These are phyloP conservation scores for Dioszegia crocea DNA, from an alignment of 768 basidiomycete genomes.

Conservation along the genomic window DNA sequence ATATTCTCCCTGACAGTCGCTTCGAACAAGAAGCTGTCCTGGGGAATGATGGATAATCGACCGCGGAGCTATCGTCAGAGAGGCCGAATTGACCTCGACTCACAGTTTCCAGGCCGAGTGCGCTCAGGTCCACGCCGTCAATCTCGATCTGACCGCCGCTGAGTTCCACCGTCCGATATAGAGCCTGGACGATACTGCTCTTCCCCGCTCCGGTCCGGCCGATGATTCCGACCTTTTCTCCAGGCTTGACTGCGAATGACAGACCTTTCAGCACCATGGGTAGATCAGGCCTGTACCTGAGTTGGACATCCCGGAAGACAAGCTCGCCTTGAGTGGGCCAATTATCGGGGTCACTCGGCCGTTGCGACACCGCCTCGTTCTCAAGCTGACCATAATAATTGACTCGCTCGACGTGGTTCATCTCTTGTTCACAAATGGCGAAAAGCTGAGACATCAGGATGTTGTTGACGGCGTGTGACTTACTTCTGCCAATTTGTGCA, in stretches of 20 bases:
- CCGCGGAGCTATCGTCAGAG: conserved; percentile 51
- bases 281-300: conserved; percentile 70
- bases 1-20: conserved; percentile 52
- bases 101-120: conserved; percentile 57
- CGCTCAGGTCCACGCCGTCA: conserved; percentile 52
- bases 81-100: conserved; percentile 13
- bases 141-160: conserved; percentile 57
- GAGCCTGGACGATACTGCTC: conserved; percentile 53
- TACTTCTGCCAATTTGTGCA: no score
- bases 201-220: conserved; percentile 64
- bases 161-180: conserved; percentile 61
- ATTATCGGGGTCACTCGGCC: conserved; percentile 54
- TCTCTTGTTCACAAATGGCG: conserved; percentile 29
- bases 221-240: conserved; percentile 77
- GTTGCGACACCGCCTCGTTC: conserved; percentile 63
- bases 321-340: conserved; percentile 77
- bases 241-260: conserved; percentile 63
- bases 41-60: conserved; percentile 65
- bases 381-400: conserved; percentile 70
- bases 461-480: no score
- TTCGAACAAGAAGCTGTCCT: conserved; percentile 59
- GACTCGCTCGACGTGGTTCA: conserved; percentile 65
- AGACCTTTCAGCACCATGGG: conserved; percentile 76
- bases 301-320: conserved; percentile 62
- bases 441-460: no score